These are phyloP conservation scores for Helotiales sp. DNA, from an alignment of 2,329 filamentous ascomycete genomes.

Conservation along the genomic window DNA sequence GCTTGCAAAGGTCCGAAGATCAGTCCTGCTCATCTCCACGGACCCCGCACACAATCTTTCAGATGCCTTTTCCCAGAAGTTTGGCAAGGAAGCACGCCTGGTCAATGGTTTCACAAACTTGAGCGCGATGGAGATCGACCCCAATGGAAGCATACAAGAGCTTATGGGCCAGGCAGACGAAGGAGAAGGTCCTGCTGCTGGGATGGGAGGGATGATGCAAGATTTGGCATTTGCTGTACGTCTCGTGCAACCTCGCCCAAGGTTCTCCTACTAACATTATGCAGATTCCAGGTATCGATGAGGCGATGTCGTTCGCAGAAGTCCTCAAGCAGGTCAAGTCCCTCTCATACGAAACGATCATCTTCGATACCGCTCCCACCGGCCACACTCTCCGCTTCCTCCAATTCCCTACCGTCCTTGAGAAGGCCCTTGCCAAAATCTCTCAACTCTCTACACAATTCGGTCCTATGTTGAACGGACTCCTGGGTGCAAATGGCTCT, in stretches of 20 bases:
- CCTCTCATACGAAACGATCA: slow-evolving; percentile 96
- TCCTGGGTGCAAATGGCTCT: slow-evolving; percentile 66
- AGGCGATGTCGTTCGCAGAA: slow-evolving; percentile 99
- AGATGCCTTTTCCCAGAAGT: slow-evolving; percentile 98
- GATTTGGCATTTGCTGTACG: slow-evolving; percentile 91
- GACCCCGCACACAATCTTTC: slow-evolving; percentile 97
- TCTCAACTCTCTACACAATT: slow-evolving; percentile 93
- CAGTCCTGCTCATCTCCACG: slow-evolving; percentile 95
- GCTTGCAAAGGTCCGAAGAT: slow-evolving; percentile 91
- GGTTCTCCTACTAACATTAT: background rate
- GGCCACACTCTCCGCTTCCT: slow-evolving; percentile 98
- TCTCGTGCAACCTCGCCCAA: slow-evolving; percentile 17
- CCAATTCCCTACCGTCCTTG: slow-evolving; percentile 95
- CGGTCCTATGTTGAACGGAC: slow-evolving; percentile 90
- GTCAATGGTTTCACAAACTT: slow-evolving; percentile 91
- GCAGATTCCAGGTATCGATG: slow-evolving; percentile 96
- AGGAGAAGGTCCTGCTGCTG: slow-evolving; percentile 68
- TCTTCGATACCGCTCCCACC: slow-evolving; percentile 98
- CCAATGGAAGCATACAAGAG: slow-evolving; percentile 96
- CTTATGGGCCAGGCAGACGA: slow-evolving; percentile 77
- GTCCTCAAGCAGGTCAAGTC: slow-evolving; percentile 99
- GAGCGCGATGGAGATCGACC: slow-evolving; percentile 98
- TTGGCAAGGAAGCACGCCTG: slow-evolving; percentile 94
- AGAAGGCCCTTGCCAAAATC: slow-evolving; percentile 97
- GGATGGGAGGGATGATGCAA: slow-evolving; percentile 95